Conservation (phyloP, 2,329 filamentous ascomycete genomes). For the Emmonsiellopsis sp. region DNA sequence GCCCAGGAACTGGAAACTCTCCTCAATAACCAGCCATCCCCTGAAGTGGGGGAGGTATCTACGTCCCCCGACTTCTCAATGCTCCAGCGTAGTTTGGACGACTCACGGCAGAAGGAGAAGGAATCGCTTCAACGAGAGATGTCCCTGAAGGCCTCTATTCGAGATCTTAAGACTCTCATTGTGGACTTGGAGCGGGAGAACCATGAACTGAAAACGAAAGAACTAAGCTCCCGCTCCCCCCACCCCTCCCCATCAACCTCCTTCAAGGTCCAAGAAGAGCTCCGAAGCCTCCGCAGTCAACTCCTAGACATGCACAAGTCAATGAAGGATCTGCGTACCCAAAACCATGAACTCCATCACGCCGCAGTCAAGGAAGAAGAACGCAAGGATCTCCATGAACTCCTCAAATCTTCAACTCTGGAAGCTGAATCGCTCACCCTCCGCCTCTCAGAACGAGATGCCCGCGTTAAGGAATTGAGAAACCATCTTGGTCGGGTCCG, state of each 20-base stretch:
- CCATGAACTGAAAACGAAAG: constrained; percentile 49
- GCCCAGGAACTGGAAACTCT: constrained; percentile 42
- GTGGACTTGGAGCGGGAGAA: constrained; percentile 58
- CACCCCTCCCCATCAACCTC: constrained; percentile 44
- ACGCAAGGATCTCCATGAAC: constrained; percentile 35
- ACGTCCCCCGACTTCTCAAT: constrained; percentile 45
- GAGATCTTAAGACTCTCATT: constrained; percentile 56
- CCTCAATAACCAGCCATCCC: constrained; percentile 42
- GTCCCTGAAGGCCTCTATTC: constrained; percentile 53
- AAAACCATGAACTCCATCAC: constrained; percentile 43
- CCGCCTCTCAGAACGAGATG: constrained; percentile 60
- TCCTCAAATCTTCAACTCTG: constrained; percentile 39
- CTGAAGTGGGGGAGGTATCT: constrained; percentile 24
- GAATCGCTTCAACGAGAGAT: constrained; percentile 58
- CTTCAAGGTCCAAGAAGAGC: constrained; percentile 40
- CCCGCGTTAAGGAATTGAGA: constrained; percentile 48
- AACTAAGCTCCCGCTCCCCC: constrained; percentile 45
- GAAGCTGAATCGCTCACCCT: constrained; percentile 60
- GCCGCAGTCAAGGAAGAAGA: constrained; percentile 39
- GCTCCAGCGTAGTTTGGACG: constrained; percentile 54
- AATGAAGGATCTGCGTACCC: constrained; percentile 46
- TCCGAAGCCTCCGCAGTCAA: constrained; percentile 52
- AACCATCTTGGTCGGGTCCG: constrained; percentile 56
- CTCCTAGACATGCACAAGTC: constrained; percentile 52
- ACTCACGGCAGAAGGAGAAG: constrained; percentile 57